Conservation (phyloP, 2,329 filamentous ascomycete species). For the Dryadomyces quercus-mongolicae region DNA sequence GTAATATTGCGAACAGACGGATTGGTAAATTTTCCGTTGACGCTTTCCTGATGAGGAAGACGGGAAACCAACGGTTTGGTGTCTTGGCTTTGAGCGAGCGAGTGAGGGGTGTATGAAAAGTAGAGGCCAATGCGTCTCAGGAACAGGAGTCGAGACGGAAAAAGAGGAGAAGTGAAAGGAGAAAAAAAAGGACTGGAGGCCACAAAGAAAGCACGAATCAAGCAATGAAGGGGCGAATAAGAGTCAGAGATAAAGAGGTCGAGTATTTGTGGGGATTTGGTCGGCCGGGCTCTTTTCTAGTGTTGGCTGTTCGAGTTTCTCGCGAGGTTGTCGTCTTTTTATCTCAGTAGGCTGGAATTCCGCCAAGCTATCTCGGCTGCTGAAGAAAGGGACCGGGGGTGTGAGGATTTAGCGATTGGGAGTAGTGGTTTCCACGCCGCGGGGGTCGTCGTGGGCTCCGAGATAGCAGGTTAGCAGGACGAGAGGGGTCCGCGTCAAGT, state of each 20-base stretch:
- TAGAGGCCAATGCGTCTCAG: too few species aligned
- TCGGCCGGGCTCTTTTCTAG: not conserved
- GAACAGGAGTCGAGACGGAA: not conserved
- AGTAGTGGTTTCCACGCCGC: not conserved
- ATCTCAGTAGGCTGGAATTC: not conserved
- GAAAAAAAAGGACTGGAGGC: not conserved
- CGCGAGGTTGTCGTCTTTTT: not conserved
- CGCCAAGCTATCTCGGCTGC: conserved; percentile 1
- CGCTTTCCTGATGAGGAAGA: not conserved
- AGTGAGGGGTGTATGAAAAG: not conserved
- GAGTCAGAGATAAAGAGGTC: not conserved
- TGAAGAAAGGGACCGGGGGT: not conserved
- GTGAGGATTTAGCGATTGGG: not conserved
- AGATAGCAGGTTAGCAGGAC: not conserved
- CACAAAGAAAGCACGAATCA: not conserved
- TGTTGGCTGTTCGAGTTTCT: not conserved
- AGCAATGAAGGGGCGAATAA: not conserved
- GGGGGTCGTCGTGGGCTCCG: not conserved
- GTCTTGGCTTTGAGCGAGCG: too few species aligned
- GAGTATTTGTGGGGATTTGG: not conserved
- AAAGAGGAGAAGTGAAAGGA: not conserved
- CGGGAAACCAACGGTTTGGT: not conserved
- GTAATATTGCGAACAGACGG: not conserved
- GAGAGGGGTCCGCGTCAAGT: not conserved
- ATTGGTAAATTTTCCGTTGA: not conserved